Base-by-base conservation (phyloP, 202 grass and related monocot species). In the Zizania palustris region DNA sequence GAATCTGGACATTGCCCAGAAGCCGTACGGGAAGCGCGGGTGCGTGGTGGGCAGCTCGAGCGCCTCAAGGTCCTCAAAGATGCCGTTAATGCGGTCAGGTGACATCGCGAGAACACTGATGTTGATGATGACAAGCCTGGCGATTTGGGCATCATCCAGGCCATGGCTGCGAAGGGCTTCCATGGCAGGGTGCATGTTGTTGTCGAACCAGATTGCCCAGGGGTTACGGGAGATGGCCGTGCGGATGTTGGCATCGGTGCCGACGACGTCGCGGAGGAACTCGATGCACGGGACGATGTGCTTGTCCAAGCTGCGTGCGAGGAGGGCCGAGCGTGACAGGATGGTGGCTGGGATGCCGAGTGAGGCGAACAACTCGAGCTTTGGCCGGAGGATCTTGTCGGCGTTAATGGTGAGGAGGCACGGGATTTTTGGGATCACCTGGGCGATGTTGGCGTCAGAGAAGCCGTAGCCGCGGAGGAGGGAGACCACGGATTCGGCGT, bases 381-480 rank as follows among this genome's bases (percentile, higher is more conserved):
- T 81, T 15, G 78, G 78, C 43, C 69, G 45, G 34, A 73, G 11
- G 44, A 64, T 55, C 59, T 21, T 61, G 45, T 82, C 60, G 61
- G 59, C 36, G 58, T 82, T 45, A 15, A 53, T 1, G 36, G 18
- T 5, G 39, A 82, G 70, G 20, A 74, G 15, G 9, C 0, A 0
- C 38, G 80, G 70, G 20, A 4, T 18, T 3, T 15, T 20, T 4
- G 13, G 3, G 19, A 82, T 3, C 20, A 62, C 41, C 48, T 18
- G 49, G 18, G 61, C 38, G 70, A 82, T 63, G 6, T 82, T 20
- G 35, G 38, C 39, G 0, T 57, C 49, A 9, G 69, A 56, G 60
- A 74, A 72, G 33, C 67, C 78, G 57, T 81, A 48, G 49, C 44
- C 11, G 50, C 65, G 38, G 50, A 80, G 41, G 50, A 80, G 77